phyloP scores from a whole-genome alignment of 495 filamentous ascomycete genomes.

The Annulohypoxylon stygium region DNA sequence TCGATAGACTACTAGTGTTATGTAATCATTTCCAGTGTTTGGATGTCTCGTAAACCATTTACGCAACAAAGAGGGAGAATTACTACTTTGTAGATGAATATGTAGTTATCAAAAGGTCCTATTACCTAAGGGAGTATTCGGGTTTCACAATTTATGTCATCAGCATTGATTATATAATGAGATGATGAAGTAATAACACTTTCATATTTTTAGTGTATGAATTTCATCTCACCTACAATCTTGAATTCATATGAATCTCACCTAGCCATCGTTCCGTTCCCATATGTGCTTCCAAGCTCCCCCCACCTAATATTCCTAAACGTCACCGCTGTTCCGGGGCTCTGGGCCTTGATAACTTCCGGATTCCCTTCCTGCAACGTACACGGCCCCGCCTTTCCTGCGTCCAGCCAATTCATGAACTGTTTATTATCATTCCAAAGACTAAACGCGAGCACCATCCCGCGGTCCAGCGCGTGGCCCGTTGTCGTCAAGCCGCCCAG shows the following conservation, averaged over 20 bases:
- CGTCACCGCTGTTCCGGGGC: constrained; percentile 66
- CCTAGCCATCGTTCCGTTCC: constrained; percentile 15
- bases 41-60: not conserved
- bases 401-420: constrained; percentile 78
- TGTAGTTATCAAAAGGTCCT: not conserved
- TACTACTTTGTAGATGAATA: too few relatives aligned
- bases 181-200: too few relatives aligned
- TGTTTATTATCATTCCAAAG: constrained; percentile 75
- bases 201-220: not conserved
- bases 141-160: constrained; percentile 4
- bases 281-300: constrained; percentile 62
- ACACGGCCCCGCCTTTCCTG: constrained; percentile 74
- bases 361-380: constrained; percentile 66
- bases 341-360: constrained; percentile 60
- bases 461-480: constrained; percentile 63
- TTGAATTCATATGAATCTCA: not conserved
- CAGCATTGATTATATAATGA: not conserved
- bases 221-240: too few relatives aligned
- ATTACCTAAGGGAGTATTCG: not conserved
- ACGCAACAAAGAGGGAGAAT: not conserved
- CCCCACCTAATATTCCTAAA: constrained; percentile 79
- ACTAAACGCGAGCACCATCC: constrained; percentile 76
- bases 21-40: not conserved
- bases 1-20: not conserved
- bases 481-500: constrained; percentile 68